Base-by-base conservation (phyloP, 495 filamentous ascomycete genomes). In the Chlorociboria aeruginascens region DNA sequence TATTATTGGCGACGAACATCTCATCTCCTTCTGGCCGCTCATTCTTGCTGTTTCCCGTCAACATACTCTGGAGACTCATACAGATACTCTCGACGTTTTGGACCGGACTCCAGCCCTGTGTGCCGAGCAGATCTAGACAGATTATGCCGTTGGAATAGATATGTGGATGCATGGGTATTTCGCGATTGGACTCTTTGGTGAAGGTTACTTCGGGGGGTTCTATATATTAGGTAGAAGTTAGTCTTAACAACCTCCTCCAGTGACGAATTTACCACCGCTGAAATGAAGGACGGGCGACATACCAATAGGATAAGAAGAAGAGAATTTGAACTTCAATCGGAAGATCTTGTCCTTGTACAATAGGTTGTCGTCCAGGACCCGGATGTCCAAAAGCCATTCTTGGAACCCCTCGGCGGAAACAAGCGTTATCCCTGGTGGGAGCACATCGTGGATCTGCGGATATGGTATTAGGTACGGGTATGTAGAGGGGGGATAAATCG, bases 101-200 rank as follows among this genome's bases (percentile, higher is more conserved):
- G 8, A 97, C 90, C 0, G 92, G 92, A 10, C 81, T 88, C 92
- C 92, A 98, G 53, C 93, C 92, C 42, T 84, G 79, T 13, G 66
- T 55, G 48, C 88, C 86, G 13, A 98, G 82, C 0, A 98, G 81
- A 55, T 98, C 93, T 17, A 98, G 82, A 58, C 92, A 98, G 60
- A 98, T 98, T 62, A 95, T 89, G 43, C 92, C 92, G 63, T 98
- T 98, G 52, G 84, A 89, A 66, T 98, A 98, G 62, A 98, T 85
- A 68, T 98, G 92, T 1, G 92, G 92, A 55, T 98, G 92, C 58
- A 95, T 92, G 0, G 92, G 92, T 54, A 98, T 92, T 6, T 83
- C 75, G 40, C 82, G 80, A 34, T 77, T 66, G 34, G 77, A 60
- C 45, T 76, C 63, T 53, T 77, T 68, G 40, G 86, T 73, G 62